phyloP scores from a whole-genome alignment of 768 basidiomycete genomes.

The Asterophora parasitica region DNA sequence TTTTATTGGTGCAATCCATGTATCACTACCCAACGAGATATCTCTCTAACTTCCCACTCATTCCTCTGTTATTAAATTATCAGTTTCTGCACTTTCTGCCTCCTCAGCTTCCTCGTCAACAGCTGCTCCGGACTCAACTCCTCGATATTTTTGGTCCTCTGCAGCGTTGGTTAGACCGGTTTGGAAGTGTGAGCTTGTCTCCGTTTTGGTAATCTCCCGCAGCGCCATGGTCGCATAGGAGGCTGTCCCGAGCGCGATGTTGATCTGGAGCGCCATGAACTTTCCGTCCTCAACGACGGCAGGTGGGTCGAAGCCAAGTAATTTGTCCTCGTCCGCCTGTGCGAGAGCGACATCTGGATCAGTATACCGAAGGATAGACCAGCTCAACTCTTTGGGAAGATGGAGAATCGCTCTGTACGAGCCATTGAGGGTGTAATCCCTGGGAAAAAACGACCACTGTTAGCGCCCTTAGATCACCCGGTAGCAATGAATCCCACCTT shows the following conservation, averaged over 20 bases:
- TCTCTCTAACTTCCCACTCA: background rate
- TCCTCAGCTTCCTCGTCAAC: constrained; percentile 27
- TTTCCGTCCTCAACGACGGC: constrained; percentile 63
- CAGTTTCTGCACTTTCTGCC: constrained; percentile 7
- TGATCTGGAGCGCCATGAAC: constrained; percentile 85
- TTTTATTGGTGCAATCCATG: background rate
- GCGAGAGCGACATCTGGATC: constrained; percentile 90
- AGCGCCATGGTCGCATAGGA: constrained; percentile 99
- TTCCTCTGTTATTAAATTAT: constrained; percentile 3
- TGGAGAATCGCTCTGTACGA: constrained; percentile 93
- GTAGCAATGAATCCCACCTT: constrained; percentile 46
- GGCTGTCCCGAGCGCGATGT: constrained; percentile 81
- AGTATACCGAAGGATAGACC: constrained; percentile 83
- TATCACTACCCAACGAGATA: too few species aligned
- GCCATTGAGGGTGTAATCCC: constrained; percentile 89
- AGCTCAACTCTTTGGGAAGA: constrained; percentile 74
- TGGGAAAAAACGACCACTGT: constrained; percentile 24
- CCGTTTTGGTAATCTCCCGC: constrained; percentile 90
- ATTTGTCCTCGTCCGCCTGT: constrained; percentile 91
- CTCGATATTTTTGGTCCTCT: constrained; percentile 79
- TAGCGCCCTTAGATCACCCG: background rate
- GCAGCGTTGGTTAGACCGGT: constrained; percentile 69
- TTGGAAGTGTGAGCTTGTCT: constrained; percentile 91
- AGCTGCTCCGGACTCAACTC: constrained; percentile 34
- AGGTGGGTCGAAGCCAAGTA: constrained; percentile 78